Evolutionary conservation across 2,329 filamentous ascomycete species (phyloP).

Genomic region (Ophiocordyceps robertsii): DNA sequence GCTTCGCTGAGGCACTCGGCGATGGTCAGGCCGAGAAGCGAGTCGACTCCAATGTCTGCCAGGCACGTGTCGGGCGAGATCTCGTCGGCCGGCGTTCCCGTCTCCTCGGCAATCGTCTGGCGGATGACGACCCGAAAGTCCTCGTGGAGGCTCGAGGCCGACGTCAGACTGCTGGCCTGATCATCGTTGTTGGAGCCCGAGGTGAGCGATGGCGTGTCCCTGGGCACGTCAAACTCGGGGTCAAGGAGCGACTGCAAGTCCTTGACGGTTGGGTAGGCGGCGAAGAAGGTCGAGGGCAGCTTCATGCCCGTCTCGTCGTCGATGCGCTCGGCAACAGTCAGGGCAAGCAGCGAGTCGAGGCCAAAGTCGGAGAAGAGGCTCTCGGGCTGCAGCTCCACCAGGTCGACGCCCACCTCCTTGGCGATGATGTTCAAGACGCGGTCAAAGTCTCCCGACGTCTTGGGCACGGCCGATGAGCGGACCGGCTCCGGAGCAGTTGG

Average conservation of each 20-base stretch:
- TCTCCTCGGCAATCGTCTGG: conserved; percentile 4
- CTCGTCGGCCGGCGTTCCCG: conserved; percentile 1
- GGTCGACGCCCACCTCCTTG: conserved; percentile 3
- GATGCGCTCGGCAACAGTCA: conserved; percentile 42
- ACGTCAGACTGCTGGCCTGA: not conserved
- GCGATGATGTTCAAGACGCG: conserved; percentile 3
- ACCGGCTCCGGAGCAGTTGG: not conserved
- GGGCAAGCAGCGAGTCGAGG: conserved; percentile 46
- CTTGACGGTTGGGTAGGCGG: conserved; percentile 1
- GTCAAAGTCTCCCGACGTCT: not conserved
- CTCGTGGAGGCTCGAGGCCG: not conserved
- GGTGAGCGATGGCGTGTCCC: not conserved
- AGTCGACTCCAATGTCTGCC: conserved; percentile 4
- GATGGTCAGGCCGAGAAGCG: conserved; percentile 3
- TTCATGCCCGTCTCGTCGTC: conserved; percentile 46
- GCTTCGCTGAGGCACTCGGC: conserved; percentile 1
- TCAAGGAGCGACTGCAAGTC: conserved; percentile 1
- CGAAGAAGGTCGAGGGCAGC: conserved; percentile 30
- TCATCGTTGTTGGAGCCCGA: not conserved
- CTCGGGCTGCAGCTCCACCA: not conserved
- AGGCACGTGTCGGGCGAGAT: conserved; percentile 1
- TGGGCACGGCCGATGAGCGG: not conserved
- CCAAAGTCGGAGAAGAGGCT: conserved; percentile 38
- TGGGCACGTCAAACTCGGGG: not conserved
- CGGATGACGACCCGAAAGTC: not conserved